Conservation (phyloP, 1,139 yeast species). For the Hansenula lynferdii region DNA sequence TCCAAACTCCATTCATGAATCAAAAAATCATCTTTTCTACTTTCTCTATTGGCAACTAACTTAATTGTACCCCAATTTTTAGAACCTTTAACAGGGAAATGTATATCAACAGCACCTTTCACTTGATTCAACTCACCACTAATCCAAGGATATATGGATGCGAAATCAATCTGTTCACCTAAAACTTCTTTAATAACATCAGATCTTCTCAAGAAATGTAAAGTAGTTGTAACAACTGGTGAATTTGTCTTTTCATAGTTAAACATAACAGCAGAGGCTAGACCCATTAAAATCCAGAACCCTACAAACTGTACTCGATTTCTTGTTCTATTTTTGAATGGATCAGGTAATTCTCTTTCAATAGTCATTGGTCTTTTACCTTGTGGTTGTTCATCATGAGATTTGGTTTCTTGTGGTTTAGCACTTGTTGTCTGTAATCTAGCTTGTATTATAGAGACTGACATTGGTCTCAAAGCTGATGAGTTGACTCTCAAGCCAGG, state of each 20-base stretch:
- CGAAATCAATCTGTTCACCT: conserved; percentile 74
- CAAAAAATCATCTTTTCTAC: conserved; percentile 50
- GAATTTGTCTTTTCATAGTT: conserved; percentile 90
- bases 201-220: conserved; percentile 81
- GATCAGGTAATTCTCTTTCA: conserved; percentile 72
- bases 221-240: conserved; percentile 82
- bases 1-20: conserved; percentile 55
- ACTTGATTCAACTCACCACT: conserved; percentile 80
- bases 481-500: neutral
- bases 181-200: conserved; percentile 56
- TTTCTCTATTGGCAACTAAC: conserved; percentile 57
- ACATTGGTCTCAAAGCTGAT: neutral
- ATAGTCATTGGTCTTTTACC: conserved; percentile 45
- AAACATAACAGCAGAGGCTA: conserved; percentile 67
- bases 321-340: conserved; percentile 48
- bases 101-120: conserved; percentile 71
- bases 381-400: neutral
- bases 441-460: neutral
- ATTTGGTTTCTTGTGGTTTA: conserved; percentile 1
- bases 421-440: conserved; percentile 10
- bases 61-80: conserved; percentile 44
- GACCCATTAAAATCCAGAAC: conserved; percentile 61
- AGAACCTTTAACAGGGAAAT: conserved; percentile 65
- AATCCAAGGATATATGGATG: conserved; percentile 81
- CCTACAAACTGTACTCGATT: conserved; percentile 51